These are phyloP conservation scores for Corylus americana DNA, from an alignment of 306 rosid species.

Conservation along the genomic window DNA sequence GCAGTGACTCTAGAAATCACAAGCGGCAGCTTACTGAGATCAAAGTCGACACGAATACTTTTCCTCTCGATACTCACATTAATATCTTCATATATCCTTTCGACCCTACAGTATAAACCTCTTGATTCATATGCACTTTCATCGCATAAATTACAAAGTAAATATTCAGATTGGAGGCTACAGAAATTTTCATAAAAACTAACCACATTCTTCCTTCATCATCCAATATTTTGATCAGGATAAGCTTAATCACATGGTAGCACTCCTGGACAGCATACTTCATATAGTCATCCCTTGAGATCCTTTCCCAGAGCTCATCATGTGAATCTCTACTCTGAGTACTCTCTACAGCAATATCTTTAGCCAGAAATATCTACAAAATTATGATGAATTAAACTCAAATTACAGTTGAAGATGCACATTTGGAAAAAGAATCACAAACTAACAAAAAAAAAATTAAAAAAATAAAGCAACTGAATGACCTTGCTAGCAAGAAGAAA, in stretches of 20 bases:
- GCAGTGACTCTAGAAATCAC: conserved; percentile 90
- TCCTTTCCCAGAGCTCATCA: conserved; percentile 80
- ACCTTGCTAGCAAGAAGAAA: conserved; percentile 99
- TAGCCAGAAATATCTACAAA: conserved; percentile 64
- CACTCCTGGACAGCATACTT: conserved; percentile 96
- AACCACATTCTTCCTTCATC: conserved; percentile 84
- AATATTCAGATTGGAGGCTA: conserved; percentile 7
- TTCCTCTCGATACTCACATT: conserved; percentile 44
- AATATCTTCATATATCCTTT: conserved; percentile 67
- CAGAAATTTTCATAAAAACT: conserved; percentile 24
- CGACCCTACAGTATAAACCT: conserved; percentile 59
- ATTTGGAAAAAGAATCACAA: background rate
- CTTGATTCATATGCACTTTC: conserved; percentile 7
- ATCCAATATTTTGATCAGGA: conserved; percentile 72
- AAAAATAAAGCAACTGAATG: background rate
- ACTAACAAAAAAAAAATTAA: background rate
- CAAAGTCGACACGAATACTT: conserved; percentile 44
- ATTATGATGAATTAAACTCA: background rate
- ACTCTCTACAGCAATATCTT: conserved; percentile 69
- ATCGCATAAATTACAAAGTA: conserved; percentile 7
- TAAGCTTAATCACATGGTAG: conserved; percentile 56
- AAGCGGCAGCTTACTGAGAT: conserved; percentile 67
- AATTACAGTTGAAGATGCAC: background rate
- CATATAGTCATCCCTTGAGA: conserved; percentile 89
- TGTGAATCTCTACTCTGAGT: conserved; percentile 59